Percentiles rank a stretch among this genome's conserved stretches.
These are phyloP conservation scores for Physcomitrellopsis africana DNA, from an alignment of 225 moss, liverwort and hornwort genomes.

Conservation along the genomic window DNA sequence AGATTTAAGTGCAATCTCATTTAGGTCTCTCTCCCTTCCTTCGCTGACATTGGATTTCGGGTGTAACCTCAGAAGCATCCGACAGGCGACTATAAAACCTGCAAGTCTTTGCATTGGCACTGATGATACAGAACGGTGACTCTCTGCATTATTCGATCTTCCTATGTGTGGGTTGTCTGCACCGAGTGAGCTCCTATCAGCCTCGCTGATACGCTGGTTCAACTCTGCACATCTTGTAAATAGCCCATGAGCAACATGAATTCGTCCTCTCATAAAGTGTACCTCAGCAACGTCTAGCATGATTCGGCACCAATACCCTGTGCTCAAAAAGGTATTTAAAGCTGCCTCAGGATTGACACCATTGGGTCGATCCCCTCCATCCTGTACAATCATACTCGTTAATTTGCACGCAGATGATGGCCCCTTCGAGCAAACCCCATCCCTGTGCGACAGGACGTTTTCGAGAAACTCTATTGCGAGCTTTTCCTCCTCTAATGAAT, in stretches of 20 bases:
- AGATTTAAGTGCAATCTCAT: constrained; percentile 44
- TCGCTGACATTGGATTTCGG: constrained; percentile 43
- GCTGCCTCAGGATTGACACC: constrained; percentile 35
- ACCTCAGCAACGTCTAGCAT: constrained; percentile 94
- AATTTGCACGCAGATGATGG: constrained; percentile 37
- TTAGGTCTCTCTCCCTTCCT: constrained; percentile 37
- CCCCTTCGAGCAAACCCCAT: constrained; percentile 36
- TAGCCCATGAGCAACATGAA: constrained; percentile 75
- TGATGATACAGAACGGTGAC: constrained; percentile 39
- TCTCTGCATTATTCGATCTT: constrained; percentile 22
- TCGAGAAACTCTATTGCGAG: constrained; percentile 84
- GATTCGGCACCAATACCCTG: constrained; percentile 70
- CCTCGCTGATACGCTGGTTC: constrained; percentile 36
- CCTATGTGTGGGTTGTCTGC: constrained; percentile 26
- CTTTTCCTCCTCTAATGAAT: constrained; percentile 72
- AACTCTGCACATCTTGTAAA: constrained; percentile 78
- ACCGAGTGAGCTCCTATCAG: constrained; percentile 29
- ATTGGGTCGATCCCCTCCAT: constrained; percentile 19
- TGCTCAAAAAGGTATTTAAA: constrained; percentile 38
- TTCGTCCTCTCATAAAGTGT: constrained; percentile 97
- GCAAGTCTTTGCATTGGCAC: constrained; percentile 80
- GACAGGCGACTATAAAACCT: constrained; percentile 93
- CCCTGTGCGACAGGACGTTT: constrained; percentile 59
- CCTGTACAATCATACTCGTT: constrained; percentile 31
- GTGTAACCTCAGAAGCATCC: constrained; percentile 80